Evolutionary conservation across 2,329 filamentous ascomycete genomes (phyloP).

Genomic region (Ascochyta clinopodiicola): DNA sequence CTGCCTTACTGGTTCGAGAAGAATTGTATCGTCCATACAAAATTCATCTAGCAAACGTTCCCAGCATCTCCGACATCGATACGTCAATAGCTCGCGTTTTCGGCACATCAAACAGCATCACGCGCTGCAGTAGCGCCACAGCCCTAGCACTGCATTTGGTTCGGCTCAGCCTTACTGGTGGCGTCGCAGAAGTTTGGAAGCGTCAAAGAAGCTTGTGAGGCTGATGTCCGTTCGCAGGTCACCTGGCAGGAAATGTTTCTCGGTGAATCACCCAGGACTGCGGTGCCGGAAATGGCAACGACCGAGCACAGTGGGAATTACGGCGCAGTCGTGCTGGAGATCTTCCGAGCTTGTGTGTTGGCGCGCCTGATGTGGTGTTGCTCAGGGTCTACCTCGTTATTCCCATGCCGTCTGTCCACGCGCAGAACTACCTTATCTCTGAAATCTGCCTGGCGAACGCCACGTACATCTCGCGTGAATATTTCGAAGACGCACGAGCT

Average conservation of each 20-base stretch:
- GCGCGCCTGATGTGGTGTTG: conserved; percentile 8
- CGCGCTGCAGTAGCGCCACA: conserved; percentile 14
- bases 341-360: background rate
- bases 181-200: conserved; percentile 15
- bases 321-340: background rate
- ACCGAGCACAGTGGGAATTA: conserved; percentile 5
- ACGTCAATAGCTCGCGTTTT: conserved; percentile 16
- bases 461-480: background rate
- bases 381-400: conserved; percentile 4
- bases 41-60: background rate
- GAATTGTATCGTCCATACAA: conserved; percentile 6
- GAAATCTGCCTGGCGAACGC: conserved; percentile 5
- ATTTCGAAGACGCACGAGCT: background rate
- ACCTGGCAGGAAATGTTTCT: conserved; percentile 2
- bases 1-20: conserved; percentile 11
- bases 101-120: conserved; percentile 8
- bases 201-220: conserved; percentile 13
- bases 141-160: background rate
- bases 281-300: conserved; percentile 8
- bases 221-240: conserved; percentile 5
- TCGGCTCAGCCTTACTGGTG: conserved; percentile 18
- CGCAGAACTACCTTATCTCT: background rate
- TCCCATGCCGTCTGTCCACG: background rate
- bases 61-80: conserved; percentile 6
- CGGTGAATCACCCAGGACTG: conserved; percentile 1